Evolutionary conservation across 768 basidiomycete species (phyloP), one percentile per base, ranked within the genome.

Genomic region (Leucosporidium creatinivorum): DNA sequence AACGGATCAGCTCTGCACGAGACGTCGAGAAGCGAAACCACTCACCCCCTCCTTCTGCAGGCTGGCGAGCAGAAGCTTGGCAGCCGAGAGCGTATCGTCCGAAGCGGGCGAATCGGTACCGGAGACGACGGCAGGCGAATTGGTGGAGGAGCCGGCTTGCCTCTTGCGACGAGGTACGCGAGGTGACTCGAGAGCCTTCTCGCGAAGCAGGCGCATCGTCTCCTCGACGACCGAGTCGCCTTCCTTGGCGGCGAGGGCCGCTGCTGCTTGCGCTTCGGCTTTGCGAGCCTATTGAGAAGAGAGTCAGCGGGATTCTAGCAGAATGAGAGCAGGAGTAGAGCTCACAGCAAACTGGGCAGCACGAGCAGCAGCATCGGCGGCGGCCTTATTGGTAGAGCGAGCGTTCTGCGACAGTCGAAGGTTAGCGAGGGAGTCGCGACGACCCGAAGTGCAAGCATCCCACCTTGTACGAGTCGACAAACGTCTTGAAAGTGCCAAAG

Each of bases 401-500:
- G 70, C 70, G 9, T 52, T 58, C 67, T 66, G 62, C 13, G 36
- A 15, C 18, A 12, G 48, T 0, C 8, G 17, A n/a, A 59, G 30
- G 19, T 56, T 4, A 56, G 55, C 55, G 9, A 30, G 52, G 5
- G 6, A 8, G 4, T 10, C 21, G 4, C 50, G 17, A 51, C 17
- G 36, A 13, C 1, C 21, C n/a, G n/a, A 28, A 58, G 44, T 12
- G 57, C 18, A 2, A 13, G 36, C n/a, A 25, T 44, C 57, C 21
- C n/a, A 58, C 57, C 36, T 28, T n/a, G 79, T 93, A 99, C 3
- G 93, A 94, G 0, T 88, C 93, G 31, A 93, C 84, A 74, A 99
- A 99, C 2, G 91, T 96, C 80, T 96, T 93, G 84, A 98, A 97
- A 73, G 94, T 87, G 18, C 86, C 91, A 79, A 91, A 99, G 80